Base-by-base conservation (phyloP, 345 rosid species). In the Eucalyptus curtisii region DNA sequence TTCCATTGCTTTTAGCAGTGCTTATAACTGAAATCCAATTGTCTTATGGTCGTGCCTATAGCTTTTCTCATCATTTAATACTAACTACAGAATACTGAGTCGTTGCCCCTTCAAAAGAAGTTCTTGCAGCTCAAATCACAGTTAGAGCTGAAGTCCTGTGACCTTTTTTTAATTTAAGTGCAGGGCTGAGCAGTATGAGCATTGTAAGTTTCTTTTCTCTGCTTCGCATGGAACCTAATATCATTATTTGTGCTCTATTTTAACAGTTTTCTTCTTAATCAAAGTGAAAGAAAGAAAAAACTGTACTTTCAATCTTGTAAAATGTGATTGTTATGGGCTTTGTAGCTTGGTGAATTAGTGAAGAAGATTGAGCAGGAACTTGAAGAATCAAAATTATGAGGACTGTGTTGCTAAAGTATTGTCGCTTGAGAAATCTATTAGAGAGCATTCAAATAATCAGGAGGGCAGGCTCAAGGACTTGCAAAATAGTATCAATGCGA, bases 121-220 rank as follows among this genome's bases (percentile, higher is more conserved):
- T 97, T 92, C 88, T 53, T 87, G 88, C 97, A 97, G 88, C 93
- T 93, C 59, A 94, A 94, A 90, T 91, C 97, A 86, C 96, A 95
- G 93, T 87, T 98, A 90, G 98, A 98, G 90, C 95, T 97, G 49
- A 95, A 95, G 90, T 92, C 91, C 81, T 97, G 96, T 91, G 99
- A 97, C 81, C 94, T 98, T 87, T 95, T 95, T 98, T 88, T 91
- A 96, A 88, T 98, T 97, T 90, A 93, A 95, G 88, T 93, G 94
- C 91, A 94, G 98, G 89, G 98, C 97, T 85, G 97, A 98, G 93
- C 98, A 98, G 91, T 95, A 97, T 92, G 97, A 95, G 93, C 97
- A 96, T 91, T 98, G 95, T 88, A 97, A 97, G 99, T 98, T 98
- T 91, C 89, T 61, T 49, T 89, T 87, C 81, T 86, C 52, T 81